Base-by-base conservation (phyloP, 169 alveolate species). In the Eimeria nieschulzi region DNA sequence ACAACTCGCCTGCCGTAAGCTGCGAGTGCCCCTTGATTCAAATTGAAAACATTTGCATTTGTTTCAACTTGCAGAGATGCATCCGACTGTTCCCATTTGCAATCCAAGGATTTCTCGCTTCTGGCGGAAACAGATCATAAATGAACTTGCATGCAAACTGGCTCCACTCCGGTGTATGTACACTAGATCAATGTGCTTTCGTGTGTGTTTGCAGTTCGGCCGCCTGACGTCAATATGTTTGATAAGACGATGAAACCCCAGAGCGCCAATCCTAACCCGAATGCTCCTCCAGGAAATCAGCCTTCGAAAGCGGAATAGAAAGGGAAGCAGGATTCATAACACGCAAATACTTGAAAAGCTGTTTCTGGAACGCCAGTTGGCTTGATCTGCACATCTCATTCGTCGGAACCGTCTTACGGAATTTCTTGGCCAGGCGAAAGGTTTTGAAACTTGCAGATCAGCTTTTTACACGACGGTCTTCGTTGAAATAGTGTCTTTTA, bases 1-100 rank as follows among this genome's bases (percentile, higher is more conserved):
- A 3, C 92, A 86, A 15, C 13, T 86, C 25, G 39, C 86, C 46
- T 86, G 92, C 68, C 61, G 92, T 86, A 55, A 72, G 92, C 13
- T 39, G 15, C 0, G n/a, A 5, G 15, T 0, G n/a, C n/a, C 15
- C 0, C 15, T 59, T 0, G 15, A 59, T 15, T 59, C 5, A 59
- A 15, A 59, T 15, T 59, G 0, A 59, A 15, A 59, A 59, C n/a
- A 0, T 59, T 59, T 59, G 0, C 5, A 59, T 59, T 12, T 59
- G 5, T 59, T 15, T 59, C 5, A 5, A 2, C n/a, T 59, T 15
- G n/a, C n/a, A 59, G 15, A 15, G 15, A 59, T 59, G 5, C 68
- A 33, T 0, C 46, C 0, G 3, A 3, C 46, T 33, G 46, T 33
- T 33, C 3, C 46, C 3, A 33, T 33, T 33, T 33, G 46, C 3